These are phyloP conservation scores for Tephrocybe rancida DNA, from an alignment of 768 basidiomycete genomes.

Conservation along the genomic window DNA sequence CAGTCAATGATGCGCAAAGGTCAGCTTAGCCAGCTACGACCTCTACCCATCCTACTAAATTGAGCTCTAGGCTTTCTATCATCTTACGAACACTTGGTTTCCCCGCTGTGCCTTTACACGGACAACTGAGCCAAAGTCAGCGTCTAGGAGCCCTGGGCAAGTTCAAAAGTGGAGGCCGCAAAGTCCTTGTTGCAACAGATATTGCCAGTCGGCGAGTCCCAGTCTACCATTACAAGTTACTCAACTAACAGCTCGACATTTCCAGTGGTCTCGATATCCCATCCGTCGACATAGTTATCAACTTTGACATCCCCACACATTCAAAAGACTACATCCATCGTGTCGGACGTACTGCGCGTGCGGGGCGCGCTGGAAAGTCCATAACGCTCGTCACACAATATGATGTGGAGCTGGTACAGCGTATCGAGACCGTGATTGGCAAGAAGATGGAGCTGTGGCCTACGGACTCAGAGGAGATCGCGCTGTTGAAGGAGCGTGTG, in stretches of 20 bases:
- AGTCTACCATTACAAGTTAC: neutral
- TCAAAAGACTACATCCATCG: constrained; percentile 99
- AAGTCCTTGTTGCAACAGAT: constrained; percentile 93
- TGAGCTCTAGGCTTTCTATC: constrained; percentile 67
- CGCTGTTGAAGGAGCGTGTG: constrained; percentile 84
- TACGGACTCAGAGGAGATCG: constrained; percentile 86
- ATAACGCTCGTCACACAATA: constrained; percentile 99
- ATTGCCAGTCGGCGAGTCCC: constrained; percentile 82
- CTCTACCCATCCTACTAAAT: neutral
- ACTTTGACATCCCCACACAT: constrained; percentile 96
- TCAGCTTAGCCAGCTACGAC: constrained; percentile 26
- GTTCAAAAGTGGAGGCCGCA: constrained; percentile 93
- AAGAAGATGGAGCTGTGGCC: constrained; percentile 93
- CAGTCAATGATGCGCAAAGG: constrained; percentile 91
- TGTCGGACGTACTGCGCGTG: constrained; percentile 96
- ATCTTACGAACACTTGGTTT: constrained; percentile 91
- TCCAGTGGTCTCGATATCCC: constrained; percentile 92
- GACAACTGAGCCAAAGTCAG: constrained; percentile 91
- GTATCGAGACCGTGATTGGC: constrained; percentile 90
- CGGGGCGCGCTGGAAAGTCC: constrained; percentile 95
- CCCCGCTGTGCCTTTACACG: constrained; percentile 94
- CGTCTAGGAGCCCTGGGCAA: constrained; percentile 91
- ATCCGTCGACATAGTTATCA: constrained; percentile 94
- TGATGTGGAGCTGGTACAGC: constrained; percentile 94
- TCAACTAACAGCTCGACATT: neutral